A percentile compares a stretch with the other conserved stretches of the same genome.
These are phyloP conservation scores for Yarrowia porcina DNA, from an alignment of 805 yeast genomes.

Conservation along the genomic window DNA sequence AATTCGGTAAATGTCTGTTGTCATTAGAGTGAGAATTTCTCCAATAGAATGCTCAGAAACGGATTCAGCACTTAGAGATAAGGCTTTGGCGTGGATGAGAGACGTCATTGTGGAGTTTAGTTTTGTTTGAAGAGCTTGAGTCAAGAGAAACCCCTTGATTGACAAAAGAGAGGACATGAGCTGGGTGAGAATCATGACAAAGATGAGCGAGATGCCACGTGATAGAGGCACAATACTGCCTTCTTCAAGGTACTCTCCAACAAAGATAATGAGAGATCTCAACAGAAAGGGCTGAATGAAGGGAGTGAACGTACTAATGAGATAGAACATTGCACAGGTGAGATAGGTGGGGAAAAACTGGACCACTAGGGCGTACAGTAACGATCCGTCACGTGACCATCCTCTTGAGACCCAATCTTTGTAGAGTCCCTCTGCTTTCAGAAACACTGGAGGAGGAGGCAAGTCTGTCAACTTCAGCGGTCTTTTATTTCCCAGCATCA, in stretches of 20 bases:
- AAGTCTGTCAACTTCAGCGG: neutral
- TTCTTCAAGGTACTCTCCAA: constrained; percentile 45
- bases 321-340: constrained; percentile 46
- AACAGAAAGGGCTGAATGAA: constrained; percentile 46
- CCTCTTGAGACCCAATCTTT: constrained; percentile 35
- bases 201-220: constrained; percentile 70
- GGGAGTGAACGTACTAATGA: constrained; percentile 44
- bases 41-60: constrained; percentile 72
- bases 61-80: constrained; percentile 64
- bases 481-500: neutral
- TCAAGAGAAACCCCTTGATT: constrained; percentile 75
- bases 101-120: constrained; percentile 54
- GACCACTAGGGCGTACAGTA: constrained; percentile 32
- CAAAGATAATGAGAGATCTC: constrained; percentile 44
- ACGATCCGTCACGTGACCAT: constrained; percentile 16
- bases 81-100: constrained; percentile 67
- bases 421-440: constrained; percentile 40
- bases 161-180: constrained; percentile 67
- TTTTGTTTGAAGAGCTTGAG: constrained; percentile 73
- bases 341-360: constrained; percentile 45
- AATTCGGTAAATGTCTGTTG: constrained; percentile 86
- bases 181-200: constrained; percentile 70
- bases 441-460: constrained; percentile 9
- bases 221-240: constrained; percentile 52
- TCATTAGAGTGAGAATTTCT: constrained; percentile 90